A percentile compares a stretch with the other conserved stretches of the same genome.
These are phyloP conservation scores for Spathaspora girioi DNA, from an alignment of 805 yeast genomes.

Conservation along the genomic window DNA sequence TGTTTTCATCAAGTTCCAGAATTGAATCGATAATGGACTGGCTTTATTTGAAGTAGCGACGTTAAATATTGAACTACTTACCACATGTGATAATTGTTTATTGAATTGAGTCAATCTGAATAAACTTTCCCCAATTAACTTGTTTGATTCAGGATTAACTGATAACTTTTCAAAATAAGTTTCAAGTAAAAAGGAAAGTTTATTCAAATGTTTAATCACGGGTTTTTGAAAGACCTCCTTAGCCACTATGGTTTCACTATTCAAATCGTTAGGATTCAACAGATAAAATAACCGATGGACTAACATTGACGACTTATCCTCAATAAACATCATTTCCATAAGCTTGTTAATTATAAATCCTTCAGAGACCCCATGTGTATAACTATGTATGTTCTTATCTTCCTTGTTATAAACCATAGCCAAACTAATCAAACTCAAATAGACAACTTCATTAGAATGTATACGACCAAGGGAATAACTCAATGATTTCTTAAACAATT, in stretches of 20 bases:
- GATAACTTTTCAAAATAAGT: slow-evolving; percentile 21
- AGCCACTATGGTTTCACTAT: slow-evolving; percentile 8
- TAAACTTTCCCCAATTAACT: slow-evolving; percentile 17
- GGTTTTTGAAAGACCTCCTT: slow-evolving; percentile 30
- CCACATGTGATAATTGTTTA: slow-evolving; percentile 13
- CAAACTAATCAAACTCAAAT: slow-evolving; percentile 31
- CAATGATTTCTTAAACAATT: slow-evolving; percentile 27
- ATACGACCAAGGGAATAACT: slow-evolving; percentile 20
- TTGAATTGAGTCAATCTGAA: slow-evolving; percentile 27
- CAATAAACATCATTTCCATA: slow-evolving; percentile 18
- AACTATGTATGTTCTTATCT: slow-evolving; percentile 14
- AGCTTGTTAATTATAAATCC: slow-evolving; percentile 15
- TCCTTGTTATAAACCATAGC: slow-evolving; percentile 28
- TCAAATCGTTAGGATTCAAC: slow-evolving; percentile 6
- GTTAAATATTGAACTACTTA: slow-evolving; percentile 14
- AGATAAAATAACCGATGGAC: slow-evolving; percentile 16
- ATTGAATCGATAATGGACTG: slow-evolving; percentile 13
- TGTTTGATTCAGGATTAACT: slow-evolving; percentile 11
- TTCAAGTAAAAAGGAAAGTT: slow-evolving; percentile 45
- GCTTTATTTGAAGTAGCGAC: slow-evolving; percentile 9
- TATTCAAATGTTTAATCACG: slow-evolving; percentile 45
- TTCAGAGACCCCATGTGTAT: slow-evolving; percentile 16
- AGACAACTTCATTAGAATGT: slow-evolving; percentile 18
- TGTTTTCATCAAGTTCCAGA: slow-evolving; percentile 39
- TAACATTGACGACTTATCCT: slow-evolving; percentile 4